Evolutionary conservation across 306 rosid species (phyloP).

Genomic region (Vicia faba): DNA sequence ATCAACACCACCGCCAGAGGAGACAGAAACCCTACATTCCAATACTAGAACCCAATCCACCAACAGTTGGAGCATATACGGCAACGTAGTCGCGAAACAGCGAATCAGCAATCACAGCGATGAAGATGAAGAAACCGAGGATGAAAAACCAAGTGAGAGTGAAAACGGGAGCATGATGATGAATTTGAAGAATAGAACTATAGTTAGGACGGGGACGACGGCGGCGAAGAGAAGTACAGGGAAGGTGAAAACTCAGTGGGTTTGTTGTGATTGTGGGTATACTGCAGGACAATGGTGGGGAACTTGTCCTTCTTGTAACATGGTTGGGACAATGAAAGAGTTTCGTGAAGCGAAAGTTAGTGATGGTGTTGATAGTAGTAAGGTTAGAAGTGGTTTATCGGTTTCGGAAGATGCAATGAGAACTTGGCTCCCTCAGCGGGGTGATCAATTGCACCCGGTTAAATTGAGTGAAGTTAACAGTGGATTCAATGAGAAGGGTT

Average conservation of each 20-base stretch:
- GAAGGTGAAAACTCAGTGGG: constrained; percentile 61
- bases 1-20: not conserved
- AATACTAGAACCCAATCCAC: not conserved
- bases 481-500: constrained; percentile 47
- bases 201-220: not conserved
- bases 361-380: constrained; percentile 25
- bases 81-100: constrained; percentile 18
- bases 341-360: constrained; percentile 44
- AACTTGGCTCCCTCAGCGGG: constrained; percentile 61
- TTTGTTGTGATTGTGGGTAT: constrained; percentile 70
- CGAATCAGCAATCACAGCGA: constrained; percentile 20
- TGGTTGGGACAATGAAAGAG: constrained; percentile 49
- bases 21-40: constrained; percentile 2
- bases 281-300: constrained; percentile 81
- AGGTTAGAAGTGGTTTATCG: constrained; percentile 41
- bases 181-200: constrained; percentile 14
- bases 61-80: constrained; percentile 53
- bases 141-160: constrained; percentile 4
- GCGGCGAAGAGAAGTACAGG: constrained; percentile 41
- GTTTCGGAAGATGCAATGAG: constrained; percentile 54
- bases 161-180: constrained; percentile 21
- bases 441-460: constrained; percentile 50
- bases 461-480: constrained; percentile 72
- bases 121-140: constrained; percentile 21
- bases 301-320: constrained; percentile 53